Base-by-base conservation (phyloP, 345 rosid species). In the Brassica cretica region DNA sequence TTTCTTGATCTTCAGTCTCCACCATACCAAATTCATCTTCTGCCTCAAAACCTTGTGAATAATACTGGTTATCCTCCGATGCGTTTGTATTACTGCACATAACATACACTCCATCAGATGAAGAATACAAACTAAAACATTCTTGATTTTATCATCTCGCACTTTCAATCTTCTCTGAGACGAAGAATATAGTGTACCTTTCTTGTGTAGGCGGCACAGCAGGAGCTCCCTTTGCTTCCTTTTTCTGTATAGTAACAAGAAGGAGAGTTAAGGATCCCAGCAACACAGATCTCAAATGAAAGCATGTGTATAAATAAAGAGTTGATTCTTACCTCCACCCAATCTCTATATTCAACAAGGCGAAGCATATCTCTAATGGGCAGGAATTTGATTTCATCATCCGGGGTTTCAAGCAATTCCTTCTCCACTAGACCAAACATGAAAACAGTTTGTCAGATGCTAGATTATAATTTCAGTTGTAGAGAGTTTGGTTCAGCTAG, bases 341-440 rank as follows among this genome's bases (percentile, higher is more conserved):
- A 84, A 81, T 91, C 96, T 81, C 80, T 89, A 65, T 88, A 82
- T 73, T 85, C 95, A 14, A 88, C 91, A 70, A 91, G 83, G 62
- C 85, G 80, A 81, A 92, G 89, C 82, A 93, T 83, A 84, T 94
- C 97, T 76, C 64, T 88, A 66, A 92, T 66, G 63, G 86, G 88
- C 83, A 92, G 81, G 64, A 27, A 85, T 75, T 24, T 87, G 81
- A 89, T 83, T 44, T 94, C 97, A 5, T 89, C 85, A 80, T 94
- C 97, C 0, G 96, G 97, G 21, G 84, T 86, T 69, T 86, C 82
- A 81, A 93, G 93, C 82, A 95, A 85, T 58, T 78, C 83, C 74
- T 88, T 82, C 24, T 86, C 87, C 88, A 87, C 93, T 88, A 78
- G 35, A 56, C 68, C 16, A 75, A 58, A 67, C 64, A 8, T n/a